Evolutionary conservation across 1,139 yeast genomes (phyloP).

Genomic region (Schizosaccharomyces versatilis): DNA sequence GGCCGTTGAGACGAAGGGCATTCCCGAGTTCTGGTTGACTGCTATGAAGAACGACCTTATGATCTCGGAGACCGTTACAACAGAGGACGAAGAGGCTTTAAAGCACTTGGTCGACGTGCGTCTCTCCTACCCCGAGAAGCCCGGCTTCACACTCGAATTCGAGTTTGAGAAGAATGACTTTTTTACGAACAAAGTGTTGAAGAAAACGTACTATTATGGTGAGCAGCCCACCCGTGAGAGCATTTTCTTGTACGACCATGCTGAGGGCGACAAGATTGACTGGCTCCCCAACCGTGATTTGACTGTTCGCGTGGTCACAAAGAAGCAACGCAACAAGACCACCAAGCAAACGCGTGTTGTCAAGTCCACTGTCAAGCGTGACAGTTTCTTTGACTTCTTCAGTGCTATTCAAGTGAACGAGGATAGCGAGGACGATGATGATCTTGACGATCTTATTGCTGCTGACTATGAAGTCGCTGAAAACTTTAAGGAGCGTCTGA

Average conservation of each 20-base stretch:
- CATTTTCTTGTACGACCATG: constrained; percentile 90
- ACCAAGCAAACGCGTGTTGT: constrained; percentile 93
- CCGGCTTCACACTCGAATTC: constrained; percentile 76
- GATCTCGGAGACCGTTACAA: constrained; percentile 67
- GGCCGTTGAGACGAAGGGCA: constrained; percentile 33
- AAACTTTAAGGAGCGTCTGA: constrained; percentile 80
- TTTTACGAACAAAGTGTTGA: constrained; percentile 47
- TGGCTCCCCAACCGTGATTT: constrained; percentile 75
- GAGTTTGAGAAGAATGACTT: constrained; percentile 57
- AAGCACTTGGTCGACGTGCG: constrained; percentile 45
- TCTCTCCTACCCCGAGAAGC: constrained; percentile 62
- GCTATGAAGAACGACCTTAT: constrained; percentile 73
- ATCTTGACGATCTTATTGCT: constrained; percentile 62
- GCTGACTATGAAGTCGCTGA: constrained; percentile 91
- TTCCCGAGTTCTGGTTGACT: constrained; percentile 92
- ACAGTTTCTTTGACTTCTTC: constrained; percentile 86
- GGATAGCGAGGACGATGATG: constrained; percentile 25
- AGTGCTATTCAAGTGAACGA: constrained; percentile 53
- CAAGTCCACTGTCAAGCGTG: constrained; percentile 80
- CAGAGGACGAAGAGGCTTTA: constrained; percentile 73
- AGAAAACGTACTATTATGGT: constrained; percentile 82
- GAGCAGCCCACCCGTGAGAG: constrained; percentile 88
- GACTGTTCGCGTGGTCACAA: constrained; percentile 70
- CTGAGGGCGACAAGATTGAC: constrained; percentile 69
- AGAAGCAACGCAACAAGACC: constrained; percentile 93